Percentiles rank a stretch among this genome's conserved stretches.
Evolutionary conservation across 306 rosid species (phyloP).

Genomic region (Astragalus membranaceus): DNA sequence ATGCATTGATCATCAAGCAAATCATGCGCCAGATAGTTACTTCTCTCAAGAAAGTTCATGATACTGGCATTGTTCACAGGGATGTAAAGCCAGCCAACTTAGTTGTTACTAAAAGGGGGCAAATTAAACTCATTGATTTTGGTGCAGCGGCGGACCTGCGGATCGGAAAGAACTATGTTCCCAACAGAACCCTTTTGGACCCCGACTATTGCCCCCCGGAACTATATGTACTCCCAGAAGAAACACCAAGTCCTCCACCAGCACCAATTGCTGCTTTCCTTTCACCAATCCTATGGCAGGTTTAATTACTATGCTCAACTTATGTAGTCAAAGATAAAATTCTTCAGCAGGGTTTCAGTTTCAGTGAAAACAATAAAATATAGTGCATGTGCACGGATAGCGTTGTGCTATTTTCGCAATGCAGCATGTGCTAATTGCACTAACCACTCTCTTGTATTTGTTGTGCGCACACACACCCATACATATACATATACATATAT

Average conservation of each 20-base stretch:
- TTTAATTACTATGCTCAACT: constrained; percentile 21
- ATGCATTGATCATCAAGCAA: constrained; percentile 90
- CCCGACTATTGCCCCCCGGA: constrained; percentile 94
- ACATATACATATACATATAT: neutral
- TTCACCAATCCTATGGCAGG: constrained; percentile 97
- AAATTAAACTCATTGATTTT: constrained; percentile 87
- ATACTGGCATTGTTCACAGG: constrained; percentile 90
- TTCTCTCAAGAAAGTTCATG: constrained; percentile 80
- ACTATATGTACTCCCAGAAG: constrained; percentile 79
- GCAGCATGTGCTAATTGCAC: neutral
- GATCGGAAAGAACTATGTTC: constrained; percentile 85
- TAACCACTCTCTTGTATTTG: neutral
- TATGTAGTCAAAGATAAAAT: constrained; percentile 4
- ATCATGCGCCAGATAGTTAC: constrained; percentile 82
- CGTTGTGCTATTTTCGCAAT: no score
- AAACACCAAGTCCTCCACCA: constrained; percentile 92
- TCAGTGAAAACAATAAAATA: neutral
- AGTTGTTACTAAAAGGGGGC: constrained; percentile 74
- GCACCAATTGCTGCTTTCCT: constrained; percentile 86
- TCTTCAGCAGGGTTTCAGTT: neutral
- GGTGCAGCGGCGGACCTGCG: constrained; percentile 96
- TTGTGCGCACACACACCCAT: neutral
- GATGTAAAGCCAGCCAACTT: constrained; percentile 90
- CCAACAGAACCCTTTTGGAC: constrained; percentile 63
- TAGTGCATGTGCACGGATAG: no score